A percentile compares a stretch with the other conserved stretches of the same genome.
Conservation (phyloP, 306 rosid species). For the Aeschynomene evenia region DNA sequence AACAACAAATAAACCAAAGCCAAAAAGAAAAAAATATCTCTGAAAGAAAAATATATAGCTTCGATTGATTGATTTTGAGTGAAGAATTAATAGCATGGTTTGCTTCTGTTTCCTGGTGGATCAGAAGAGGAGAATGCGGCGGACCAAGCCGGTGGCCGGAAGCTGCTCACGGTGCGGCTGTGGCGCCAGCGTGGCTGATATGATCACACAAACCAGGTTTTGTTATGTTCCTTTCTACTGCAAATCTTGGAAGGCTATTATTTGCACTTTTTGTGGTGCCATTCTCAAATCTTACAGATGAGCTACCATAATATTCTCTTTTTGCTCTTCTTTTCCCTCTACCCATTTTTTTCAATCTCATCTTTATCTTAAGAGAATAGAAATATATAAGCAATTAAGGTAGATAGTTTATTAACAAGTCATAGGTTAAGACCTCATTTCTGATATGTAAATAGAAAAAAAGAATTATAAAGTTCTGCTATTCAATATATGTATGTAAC, state of each 20-base stretch:
- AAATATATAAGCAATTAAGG: too few species aligned
- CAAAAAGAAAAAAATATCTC: neutral
- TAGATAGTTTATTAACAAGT: too few species aligned
- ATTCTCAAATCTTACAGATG: constrained; percentile 68
- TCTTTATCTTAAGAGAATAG: too few species aligned
- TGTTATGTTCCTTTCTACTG: constrained; percentile 62
- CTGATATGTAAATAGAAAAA: too few species aligned
- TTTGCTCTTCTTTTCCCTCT: neutral
- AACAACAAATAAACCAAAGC: neutral
- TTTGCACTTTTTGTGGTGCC: constrained; percentile 83
- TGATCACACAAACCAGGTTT: constrained; percentile 64
- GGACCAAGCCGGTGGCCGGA: constrained; percentile 84
- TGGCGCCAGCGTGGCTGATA: constrained; percentile 77
- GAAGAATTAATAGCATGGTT: constrained; percentile 45
- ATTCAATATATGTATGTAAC: too few species aligned
- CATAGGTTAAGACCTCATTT: too few species aligned
- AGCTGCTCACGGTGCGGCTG: constrained; percentile 70
- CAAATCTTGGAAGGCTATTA: constrained; percentile 69
- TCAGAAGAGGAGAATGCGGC: constrained; percentile 54
- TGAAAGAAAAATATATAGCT: neutral
- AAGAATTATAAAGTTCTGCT: too few species aligned
- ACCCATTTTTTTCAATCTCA: too few species aligned
- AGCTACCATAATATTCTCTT: neutral
- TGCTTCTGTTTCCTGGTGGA: constrained; percentile 80
- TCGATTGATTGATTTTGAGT: neutral